Evolutionary conservation across 179 eudicot genomes (phyloP), one percentile per base, ranked within the genome.

Genomic region (Silene vulgaris): DNA sequence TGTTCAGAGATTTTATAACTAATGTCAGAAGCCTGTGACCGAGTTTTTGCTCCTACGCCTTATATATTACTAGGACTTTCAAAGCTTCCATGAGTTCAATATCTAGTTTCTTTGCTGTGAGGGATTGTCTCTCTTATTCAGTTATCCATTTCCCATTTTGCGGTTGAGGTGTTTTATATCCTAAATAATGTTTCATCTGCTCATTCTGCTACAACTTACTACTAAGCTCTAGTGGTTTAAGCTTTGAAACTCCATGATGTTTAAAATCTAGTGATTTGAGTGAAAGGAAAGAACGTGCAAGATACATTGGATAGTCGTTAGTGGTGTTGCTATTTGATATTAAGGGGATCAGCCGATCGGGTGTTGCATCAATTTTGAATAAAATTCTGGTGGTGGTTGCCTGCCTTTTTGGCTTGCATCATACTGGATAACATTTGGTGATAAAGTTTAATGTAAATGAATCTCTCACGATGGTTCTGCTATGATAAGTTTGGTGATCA

Each of bases 1-100:
- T 64, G 43, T 40, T 19, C 40, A 26, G 19, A 52, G 59, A 13
- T 23, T 63, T 8, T 63, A 9, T 64, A 3, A 23, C 48, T 17
- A 19, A 32, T 35, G 50, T 35, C 19, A 14, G 69, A 65, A 65
- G 11, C 20, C 20, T 30, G 30, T 65, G 48, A 32, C 11, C 16
- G 45, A 65, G 45, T 6, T n/a, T 30, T 65, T 29, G 16, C 11
- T 13, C 20, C 21, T 5, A 65, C 48, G 6, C 28, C 69, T 32
- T 65, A 65, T 20, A 65, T 12, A 29, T 65, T 32, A 29, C 69
- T 29, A 13, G 48, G 69, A 16, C 69, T 32, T 66, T n/a, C 23
- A 66, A n/a, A 17, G 23, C 23, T 17, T 35, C 43, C 45, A 2
- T 32, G 45, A 65, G 20, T 11, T 14, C 16, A 65, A 26, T 29